Evolutionary conservation across 257 asterid species (phyloP), one percentile per base, ranked within the genome.

Genomic region (Penstemon eatonii): DNA sequence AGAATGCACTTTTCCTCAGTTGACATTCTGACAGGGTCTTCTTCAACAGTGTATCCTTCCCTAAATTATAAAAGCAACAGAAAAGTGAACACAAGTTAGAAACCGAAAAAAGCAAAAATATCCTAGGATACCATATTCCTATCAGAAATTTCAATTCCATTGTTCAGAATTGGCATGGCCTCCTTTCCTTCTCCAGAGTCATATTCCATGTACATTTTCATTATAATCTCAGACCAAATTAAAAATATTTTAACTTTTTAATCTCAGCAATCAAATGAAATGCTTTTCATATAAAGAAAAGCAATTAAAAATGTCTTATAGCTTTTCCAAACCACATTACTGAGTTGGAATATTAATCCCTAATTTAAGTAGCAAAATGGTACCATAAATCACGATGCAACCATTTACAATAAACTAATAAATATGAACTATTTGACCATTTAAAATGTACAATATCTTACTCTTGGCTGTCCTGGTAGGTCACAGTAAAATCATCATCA

Each of bases 401-500:
- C 59, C 65, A 55, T 58, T 19, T 67, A 6, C 71, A 75, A 60
- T 60, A 58, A 44, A 59, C 52, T 39, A 42, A 52, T 37, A 70
- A 63, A 69, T 60, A 44, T 65, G 49, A 64, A 56, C 46, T 47
- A 60, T 63, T 19, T 56, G 67, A 66, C 10, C 54, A 43, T 33
- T 60, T 62, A 57, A 66, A 63, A 46, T 54, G 47, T 54, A 70
- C 25, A 44, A 65, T 73, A 64, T 61, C 90, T 73, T 71, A 85
- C 90, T 11, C 78, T 73, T 75, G 75, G 70, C 49, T 68, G 33
- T 76, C 82, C 25, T 63, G 72, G 68, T 61, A 69, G 8, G 81
- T 58, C 43, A 60, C 60, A 36, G 15, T 83, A 75, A 84, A 74
- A 82, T 87, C 97, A 68, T 93, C 99, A 66, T 93, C 99, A 44